These are phyloP conservation scores for Mycena crocata DNA, from an alignment of 768 basidiomycete genomes.

Conservation along the genomic window DNA sequence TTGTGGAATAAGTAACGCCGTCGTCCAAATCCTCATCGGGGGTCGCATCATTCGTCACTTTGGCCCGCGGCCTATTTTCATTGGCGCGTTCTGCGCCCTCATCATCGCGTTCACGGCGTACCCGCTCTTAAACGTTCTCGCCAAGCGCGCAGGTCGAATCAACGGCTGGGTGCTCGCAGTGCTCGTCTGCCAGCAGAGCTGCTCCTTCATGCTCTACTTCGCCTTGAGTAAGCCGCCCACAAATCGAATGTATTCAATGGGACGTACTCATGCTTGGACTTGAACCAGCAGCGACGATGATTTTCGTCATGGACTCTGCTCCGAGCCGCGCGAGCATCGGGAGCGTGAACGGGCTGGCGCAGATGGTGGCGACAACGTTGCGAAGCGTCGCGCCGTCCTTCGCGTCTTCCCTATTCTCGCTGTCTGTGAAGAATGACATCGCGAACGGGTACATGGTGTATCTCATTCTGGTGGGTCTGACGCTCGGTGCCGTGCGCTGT, in stretches of 20 bases:
- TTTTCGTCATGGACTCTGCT: slow-evolving; percentile 17
- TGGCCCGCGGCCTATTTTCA: slow-evolving; percentile 65
- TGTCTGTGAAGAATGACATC: slow-evolving; percentile 10
- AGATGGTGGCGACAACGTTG: slow-evolving; percentile 8
- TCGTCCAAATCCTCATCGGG: slow-evolving; percentile 66
- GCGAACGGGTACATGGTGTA: slow-evolving; percentile 16
- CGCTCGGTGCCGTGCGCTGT: background rate
- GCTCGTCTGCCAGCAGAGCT: slow-evolving; percentile 47
- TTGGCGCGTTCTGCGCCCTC: slow-evolving; percentile 44
- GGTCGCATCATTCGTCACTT: slow-evolving; percentile 61
- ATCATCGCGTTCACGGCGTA: slow-evolving; percentile 44
- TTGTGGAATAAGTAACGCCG: slow-evolving; percentile 63
- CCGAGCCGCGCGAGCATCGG: slow-evolving; percentile 5
- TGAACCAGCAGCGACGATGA: slow-evolving; percentile 16
- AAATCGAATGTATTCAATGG: too few relatives aligned
- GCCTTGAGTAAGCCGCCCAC: too few relatives aligned
- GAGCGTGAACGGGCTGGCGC: slow-evolving; percentile 14
- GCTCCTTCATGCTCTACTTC: slow-evolving; percentile 8
- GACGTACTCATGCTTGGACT: too few relatives aligned
- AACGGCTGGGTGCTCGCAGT: slow-evolving; percentile 46
- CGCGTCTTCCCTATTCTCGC: slow-evolving; percentile 22
- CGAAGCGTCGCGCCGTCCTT: slow-evolving; percentile 20
- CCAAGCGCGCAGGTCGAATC: slow-evolving; percentile 46
- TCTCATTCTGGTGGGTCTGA: background rate
- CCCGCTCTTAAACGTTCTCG: slow-evolving; percentile 50